These are phyloP conservation scores for Phaeotremella skinneri DNA, from an alignment of 768 basidiomycete species.

Conservation along the genomic window DNA sequence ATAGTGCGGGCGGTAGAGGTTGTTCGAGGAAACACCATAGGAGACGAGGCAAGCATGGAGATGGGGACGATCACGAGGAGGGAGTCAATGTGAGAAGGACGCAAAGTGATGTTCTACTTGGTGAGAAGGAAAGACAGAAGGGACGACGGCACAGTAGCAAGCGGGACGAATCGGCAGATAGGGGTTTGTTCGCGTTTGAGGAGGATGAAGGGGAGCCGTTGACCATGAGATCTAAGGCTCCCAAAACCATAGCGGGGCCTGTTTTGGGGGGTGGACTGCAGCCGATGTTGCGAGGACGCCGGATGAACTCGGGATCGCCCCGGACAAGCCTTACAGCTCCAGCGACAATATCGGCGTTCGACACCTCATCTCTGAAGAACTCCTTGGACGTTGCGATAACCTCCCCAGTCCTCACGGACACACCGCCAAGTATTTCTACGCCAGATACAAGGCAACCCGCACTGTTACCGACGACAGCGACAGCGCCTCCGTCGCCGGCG, in stretches of 20 bases:
- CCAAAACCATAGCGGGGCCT: too few relatives aligned
- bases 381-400: too few relatives aligned
- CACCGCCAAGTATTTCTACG: not conserved
- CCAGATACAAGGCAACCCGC: not conserved
- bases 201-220: constrained; percentile 52
- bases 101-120: constrained; percentile 43
- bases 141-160: constrained; percentile 12
- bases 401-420: too few relatives aligned
- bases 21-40: not conserved
- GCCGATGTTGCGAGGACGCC: not conserved
- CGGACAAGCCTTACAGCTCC: too few relatives aligned
- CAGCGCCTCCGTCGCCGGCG: constrained; percentile 31
- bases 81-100: constrained; percentile 33
- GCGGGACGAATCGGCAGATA: constrained; percentile 54
- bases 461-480: not conserved
- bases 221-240: constrained; percentile 50
- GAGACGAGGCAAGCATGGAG: not conserved
- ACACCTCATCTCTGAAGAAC: not conserved
- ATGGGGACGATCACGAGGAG: constrained; percentile 1
- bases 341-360: not conserved
- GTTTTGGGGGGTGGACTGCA: constrained; percentile 26
- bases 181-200: constrained; percentile 68
- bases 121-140: constrained; percentile 13
- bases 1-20: constrained; percentile 53
- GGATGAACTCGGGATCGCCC: too few relatives aligned